phyloP scores from a whole-genome alignment of 2,329 filamentous ascomycete genomes.

The Zalaria obscura region DNA sequence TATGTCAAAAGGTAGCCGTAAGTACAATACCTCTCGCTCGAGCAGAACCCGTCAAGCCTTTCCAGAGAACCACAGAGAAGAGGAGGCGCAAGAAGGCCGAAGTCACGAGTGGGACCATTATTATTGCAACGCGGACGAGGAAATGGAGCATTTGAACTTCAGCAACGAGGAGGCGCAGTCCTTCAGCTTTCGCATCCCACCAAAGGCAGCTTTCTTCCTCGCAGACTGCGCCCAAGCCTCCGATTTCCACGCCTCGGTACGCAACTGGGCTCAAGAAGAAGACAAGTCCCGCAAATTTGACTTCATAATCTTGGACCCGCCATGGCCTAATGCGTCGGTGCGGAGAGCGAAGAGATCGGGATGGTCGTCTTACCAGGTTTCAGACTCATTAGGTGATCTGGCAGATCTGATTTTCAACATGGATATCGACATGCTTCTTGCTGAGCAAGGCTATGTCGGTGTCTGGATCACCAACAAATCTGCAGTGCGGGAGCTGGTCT shows the following conservation, averaged over 20 bases:
- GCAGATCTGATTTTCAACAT: conserved; percentile 23
- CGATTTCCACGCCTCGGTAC: conserved; percentile 22
- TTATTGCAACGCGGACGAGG: not conserved
- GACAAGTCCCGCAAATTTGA: conserved; percentile 42
- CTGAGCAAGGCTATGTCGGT: conserved; percentile 44
- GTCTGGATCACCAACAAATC: conserved; percentile 69
- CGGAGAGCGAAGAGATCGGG: conserved; percentile 25
- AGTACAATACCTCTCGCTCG: no score
- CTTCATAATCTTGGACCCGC: conserved; percentile 60
- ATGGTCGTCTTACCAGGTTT: conserved; percentile 4
- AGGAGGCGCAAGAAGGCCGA: no score
- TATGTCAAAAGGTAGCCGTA: no score
- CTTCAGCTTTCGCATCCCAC: conserved; percentile 30
- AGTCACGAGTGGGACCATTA: not conserved
- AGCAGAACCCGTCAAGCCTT: no score
- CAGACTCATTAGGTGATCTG: conserved; percentile 24
- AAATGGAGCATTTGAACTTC: not conserved
- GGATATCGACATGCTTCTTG: conserved; percentile 39
- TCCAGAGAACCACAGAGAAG: no score
- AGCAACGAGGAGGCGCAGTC: not conserved
- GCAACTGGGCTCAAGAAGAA: conserved; percentile 19
- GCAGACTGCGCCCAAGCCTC: conserved; percentile 27
- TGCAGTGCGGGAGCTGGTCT: conserved; percentile 36
- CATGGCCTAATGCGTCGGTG: conserved; percentile 69
- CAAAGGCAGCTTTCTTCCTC: conserved; percentile 33